Conservation (phyloP, 2,329 filamentous ascomycete genomes). For the Fusarium bactridioides region DNA sequence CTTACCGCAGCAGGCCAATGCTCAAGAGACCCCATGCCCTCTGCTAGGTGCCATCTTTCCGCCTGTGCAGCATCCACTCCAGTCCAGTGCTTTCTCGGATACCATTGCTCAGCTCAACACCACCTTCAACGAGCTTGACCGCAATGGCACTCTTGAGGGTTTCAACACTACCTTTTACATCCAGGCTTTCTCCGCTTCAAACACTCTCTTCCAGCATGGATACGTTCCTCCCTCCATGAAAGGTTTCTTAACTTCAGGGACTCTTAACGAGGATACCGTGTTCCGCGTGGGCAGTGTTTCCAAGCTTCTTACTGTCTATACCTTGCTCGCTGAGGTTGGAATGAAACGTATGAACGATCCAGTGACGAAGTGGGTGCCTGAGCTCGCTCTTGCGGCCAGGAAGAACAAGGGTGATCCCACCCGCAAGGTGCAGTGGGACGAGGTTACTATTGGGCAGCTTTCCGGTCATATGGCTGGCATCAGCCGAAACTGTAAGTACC, state of each 20-base stretch:
- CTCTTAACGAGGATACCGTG: not conserved
- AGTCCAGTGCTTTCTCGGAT: not conserved
- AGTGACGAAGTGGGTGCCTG: conserved; percentile 11
- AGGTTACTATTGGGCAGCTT: conserved; percentile 1
- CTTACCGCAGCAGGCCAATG: not conserved
- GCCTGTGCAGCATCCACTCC: not conserved
- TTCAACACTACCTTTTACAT: conserved; percentile 7
- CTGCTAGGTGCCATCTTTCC: conserved; percentile 1
- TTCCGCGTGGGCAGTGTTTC: not conserved
- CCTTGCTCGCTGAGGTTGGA: not conserved
- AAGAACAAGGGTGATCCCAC: not conserved
- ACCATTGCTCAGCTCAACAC: not conserved
- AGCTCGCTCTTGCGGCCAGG: not conserved
- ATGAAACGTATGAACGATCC: conserved; percentile 1
- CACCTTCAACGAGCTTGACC: not conserved
- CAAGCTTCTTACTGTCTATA: not conserved
- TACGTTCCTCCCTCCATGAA: conserved; percentile 2
- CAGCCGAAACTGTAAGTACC: not conserved
- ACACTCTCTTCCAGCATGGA: not conserved
- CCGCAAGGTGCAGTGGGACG: not conserved
- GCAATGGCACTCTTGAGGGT: not conserved
- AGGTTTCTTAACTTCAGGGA: not conserved
- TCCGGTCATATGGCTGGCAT: not conserved
- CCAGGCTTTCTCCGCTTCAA: not conserved
- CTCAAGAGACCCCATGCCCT: not conserved